Percentiles rank a stretch among this genome's conserved stretches.
These are phyloP conservation scores for Phytophthora uliginosa DNA, from an alignment of 352 stramenopile species.

Conservation along the genomic window DNA sequence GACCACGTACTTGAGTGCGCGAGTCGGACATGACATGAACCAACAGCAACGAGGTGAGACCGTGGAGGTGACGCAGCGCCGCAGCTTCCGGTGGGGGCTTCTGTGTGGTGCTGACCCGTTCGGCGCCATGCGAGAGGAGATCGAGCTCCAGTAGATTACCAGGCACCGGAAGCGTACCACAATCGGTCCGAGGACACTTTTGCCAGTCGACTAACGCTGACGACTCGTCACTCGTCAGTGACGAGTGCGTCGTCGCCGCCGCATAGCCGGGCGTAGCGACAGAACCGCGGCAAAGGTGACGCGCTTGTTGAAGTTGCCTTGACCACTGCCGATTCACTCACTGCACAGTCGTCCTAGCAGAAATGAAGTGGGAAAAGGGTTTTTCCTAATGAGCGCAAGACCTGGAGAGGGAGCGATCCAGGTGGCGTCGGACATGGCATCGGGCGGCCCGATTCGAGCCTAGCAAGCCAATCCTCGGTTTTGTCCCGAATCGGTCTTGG, in stretches of 20 bases:
- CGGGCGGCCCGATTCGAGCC: too few relatives aligned
- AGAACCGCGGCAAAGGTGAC: not conserved
- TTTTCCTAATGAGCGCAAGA: too few relatives aligned
- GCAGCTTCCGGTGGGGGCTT: conserved; percentile 2
- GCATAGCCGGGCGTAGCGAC: conserved; percentile 5
- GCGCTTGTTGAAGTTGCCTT: conserved; percentile 13
- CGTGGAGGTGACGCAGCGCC: conserved; percentile 11
- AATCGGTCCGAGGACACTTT: conserved; percentile 24
- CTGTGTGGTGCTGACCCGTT: conserved; percentile 15
- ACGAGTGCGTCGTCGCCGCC: conserved; percentile 7
- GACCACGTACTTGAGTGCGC: too few relatives aligned
- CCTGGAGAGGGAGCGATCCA: too few relatives aligned
- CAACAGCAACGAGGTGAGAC: not conserved
- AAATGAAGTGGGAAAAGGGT: too few relatives aligned
- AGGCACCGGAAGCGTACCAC: conserved; percentile 37
- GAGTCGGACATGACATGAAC: too few relatives aligned
- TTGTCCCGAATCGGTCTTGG: too few relatives aligned
- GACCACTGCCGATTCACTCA: not conserved
- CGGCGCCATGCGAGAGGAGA: conserved; percentile 13
- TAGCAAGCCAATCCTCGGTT: too few relatives aligned
- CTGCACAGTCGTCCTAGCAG: too few relatives aligned
- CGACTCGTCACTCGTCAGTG: too few relatives aligned
- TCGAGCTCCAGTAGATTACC: conserved; percentile 2
- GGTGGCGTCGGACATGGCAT: too few relatives aligned
- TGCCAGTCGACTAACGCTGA: conserved; percentile 20